These are phyloP conservation scores for Fusarium agapanthi DNA, from an alignment of 2,329 filamentous ascomycete species.

Conservation along the genomic window DNA sequence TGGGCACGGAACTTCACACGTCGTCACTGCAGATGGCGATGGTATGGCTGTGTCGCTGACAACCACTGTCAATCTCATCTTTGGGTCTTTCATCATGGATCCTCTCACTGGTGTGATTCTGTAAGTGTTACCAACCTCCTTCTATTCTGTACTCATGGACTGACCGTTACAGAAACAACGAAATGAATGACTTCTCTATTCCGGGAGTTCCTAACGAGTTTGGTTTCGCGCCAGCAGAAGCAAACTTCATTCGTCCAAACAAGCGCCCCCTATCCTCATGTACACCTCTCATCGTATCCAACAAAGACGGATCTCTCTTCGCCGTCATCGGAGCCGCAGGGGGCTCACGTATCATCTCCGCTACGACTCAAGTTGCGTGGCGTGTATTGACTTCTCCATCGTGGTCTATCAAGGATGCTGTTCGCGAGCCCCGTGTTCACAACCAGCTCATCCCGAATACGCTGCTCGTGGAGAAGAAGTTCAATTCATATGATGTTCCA, in stretches of 20 bases:
- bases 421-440: constrained; percentile 75
- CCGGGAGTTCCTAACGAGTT: constrained; percentile 82
- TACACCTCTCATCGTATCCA: constrained; percentile 77
- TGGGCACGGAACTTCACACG: constrained; percentile 77
- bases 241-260: constrained; percentile 82
- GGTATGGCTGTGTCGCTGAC: constrained; percentile 85
- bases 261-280: constrained; percentile 89
- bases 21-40: constrained; percentile 74
- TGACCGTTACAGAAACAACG: constrained; percentile 57
- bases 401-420: constrained; percentile 67
- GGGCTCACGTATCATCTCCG: constrained; percentile 83
- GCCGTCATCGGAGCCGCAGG: constrained; percentile 80
- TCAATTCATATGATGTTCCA: constrained; percentile 69
- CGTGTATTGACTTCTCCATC: constrained; percentile 71
- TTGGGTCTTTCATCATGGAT: constrained; percentile 81
- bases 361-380: constrained; percentile 78
- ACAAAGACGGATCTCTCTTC: constrained; percentile 69
- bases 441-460: constrained; percentile 82
- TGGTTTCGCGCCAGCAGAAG: constrained; percentile 80
- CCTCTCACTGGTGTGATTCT: constrained; percentile 85
- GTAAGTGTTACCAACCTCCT: constrained; percentile 52
- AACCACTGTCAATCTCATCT: constrained; percentile 88
- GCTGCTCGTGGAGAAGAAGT: constrained; percentile 73
- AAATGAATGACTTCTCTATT: constrained; percentile 86
- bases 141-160: neutral